Percentiles rank a stretch among this genome's conserved stretches.
Conservation (phyloP, 371 early-diverging fungal species). For the Paraphysoderma sedebokerense region DNA sequence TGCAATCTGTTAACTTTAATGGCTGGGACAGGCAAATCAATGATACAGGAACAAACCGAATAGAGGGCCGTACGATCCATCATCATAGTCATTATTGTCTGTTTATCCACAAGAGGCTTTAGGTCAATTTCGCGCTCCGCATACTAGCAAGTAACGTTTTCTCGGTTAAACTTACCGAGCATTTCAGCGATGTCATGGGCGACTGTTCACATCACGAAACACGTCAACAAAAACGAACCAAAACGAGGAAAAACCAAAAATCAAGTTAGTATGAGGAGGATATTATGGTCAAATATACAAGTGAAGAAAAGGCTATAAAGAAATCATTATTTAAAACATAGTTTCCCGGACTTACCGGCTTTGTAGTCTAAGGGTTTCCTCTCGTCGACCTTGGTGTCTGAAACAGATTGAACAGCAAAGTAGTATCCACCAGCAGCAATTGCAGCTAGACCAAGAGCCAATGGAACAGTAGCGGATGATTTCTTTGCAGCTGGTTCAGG, state of each 20-base stretch:
- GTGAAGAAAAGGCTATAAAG: not conserved
- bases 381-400: not conserved
- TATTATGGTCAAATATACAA: too few relatives aligned
- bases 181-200: not conserved
- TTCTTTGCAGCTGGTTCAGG: not conserved
- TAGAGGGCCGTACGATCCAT: slow-evolving; percentile 78
- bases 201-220: not conserved
- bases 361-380: not conserved
- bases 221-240: too few relatives aligned
- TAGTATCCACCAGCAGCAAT: not conserved
- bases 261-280: not conserved
- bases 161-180: not conserved
- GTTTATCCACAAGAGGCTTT: too few relatives aligned
- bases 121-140: not conserved
- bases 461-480: not conserved
- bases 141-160: not conserved
- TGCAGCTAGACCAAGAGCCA: not conserved
- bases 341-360: not conserved
- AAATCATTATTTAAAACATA: not conserved
- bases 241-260: not conserved
- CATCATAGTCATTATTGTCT: slow-evolving; percentile 48
- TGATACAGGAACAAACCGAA: too few relatives aligned
- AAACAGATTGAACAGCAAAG: not conserved
- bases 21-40: too few relatives aligned
- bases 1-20: too few relatives aligned